These are phyloP conservation scores for Fragaria nilgerrensis DNA, from an alignment of 306 rosid genomes.

Conservation along the genomic window DNA sequence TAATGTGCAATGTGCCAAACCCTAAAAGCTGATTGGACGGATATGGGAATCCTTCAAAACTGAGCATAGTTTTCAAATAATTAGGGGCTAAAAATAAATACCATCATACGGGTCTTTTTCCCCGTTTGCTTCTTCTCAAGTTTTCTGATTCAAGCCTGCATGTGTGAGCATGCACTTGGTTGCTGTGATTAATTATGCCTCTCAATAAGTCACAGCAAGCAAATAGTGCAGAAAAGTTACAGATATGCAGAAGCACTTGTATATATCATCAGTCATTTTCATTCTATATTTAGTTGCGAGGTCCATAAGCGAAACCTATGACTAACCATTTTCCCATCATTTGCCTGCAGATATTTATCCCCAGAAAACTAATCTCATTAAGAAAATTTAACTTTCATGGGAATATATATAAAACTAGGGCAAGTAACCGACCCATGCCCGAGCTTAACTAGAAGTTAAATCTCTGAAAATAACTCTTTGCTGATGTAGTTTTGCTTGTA, in stretches of 20 bases:
- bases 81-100: constrained; percentile 9
- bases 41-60: constrained; percentile 8
- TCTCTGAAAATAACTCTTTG: not conserved
- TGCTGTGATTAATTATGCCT: constrained; percentile 45
- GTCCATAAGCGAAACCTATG: constrained; percentile 27
- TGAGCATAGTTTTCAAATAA: constrained; percentile 22
- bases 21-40: constrained; percentile 5
- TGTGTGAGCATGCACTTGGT: constrained; percentile 50
- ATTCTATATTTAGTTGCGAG: constrained; percentile 13
- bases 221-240: not conserved
- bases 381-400: not conserved
- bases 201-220: constrained; percentile 2
- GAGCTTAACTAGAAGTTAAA: not conserved
- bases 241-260: not conserved
- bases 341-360: not conserved
- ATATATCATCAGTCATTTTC: constrained; percentile 21
- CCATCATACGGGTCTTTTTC: not conserved
- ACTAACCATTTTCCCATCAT: constrained; percentile 16
- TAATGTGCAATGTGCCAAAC: not conserved
- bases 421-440: not conserved
- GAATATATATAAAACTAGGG: not conserved
- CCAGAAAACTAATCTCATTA: too few species aligned
- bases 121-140: constrained; percentile 35
- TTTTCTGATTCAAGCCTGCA: constrained; percentile 40
- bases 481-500: not conserved